phyloP scores from a whole-genome alignment of 2,329 filamentous ascomycete genomes.

The Didymella segeticola region DNA sequence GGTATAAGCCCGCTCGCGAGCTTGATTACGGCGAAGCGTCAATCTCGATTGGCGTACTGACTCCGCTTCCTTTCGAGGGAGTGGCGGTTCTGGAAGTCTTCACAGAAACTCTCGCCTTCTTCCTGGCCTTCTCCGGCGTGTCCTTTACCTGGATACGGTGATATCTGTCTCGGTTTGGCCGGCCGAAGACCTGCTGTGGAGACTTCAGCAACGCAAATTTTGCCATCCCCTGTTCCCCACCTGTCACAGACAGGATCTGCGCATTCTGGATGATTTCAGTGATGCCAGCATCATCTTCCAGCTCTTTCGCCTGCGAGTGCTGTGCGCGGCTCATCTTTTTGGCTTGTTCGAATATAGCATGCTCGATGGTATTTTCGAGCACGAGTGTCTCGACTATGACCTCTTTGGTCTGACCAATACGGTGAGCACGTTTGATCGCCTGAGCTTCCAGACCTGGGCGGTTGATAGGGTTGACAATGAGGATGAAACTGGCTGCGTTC shows the following conservation, averaged over 20 bases:
- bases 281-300: conserved; percentile 66
- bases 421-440: conserved; percentile 86
- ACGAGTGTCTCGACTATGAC: conserved; percentile 89
- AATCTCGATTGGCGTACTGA: neutral
- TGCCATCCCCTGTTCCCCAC: conserved; percentile 36
- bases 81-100: conserved; percentile 12
- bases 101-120: conserved; percentile 23
- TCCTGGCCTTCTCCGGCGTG: conserved; percentile 23
- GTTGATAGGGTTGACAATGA: conserved; percentile 88
- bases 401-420: conserved; percentile 80
- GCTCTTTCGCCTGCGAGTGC: conserved; percentile 61
- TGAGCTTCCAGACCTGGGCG: conserved; percentile 86
- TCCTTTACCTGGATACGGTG: conserved; percentile 34
- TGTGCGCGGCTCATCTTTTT: conserved; percentile 73
- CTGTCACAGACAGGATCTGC: conserved; percentile 54
- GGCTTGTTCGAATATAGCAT: conserved; percentile 77
- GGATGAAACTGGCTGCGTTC: conserved; percentile 80
- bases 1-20: neutral
- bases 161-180: conserved; percentile 38
- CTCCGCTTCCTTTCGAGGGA: neutral
- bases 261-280: conserved; percentile 65
- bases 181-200: conserved; percentile 56
- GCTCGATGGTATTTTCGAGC: conserved; percentile 79
- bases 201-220: conserved; percentile 52
- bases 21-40: neutral